A percentile compares a stretch with the other conserved stretches of the same genome.
phyloP scores from a whole-genome alignment of 768 basidiomycete species.

The Boletus patriciae region DNA sequence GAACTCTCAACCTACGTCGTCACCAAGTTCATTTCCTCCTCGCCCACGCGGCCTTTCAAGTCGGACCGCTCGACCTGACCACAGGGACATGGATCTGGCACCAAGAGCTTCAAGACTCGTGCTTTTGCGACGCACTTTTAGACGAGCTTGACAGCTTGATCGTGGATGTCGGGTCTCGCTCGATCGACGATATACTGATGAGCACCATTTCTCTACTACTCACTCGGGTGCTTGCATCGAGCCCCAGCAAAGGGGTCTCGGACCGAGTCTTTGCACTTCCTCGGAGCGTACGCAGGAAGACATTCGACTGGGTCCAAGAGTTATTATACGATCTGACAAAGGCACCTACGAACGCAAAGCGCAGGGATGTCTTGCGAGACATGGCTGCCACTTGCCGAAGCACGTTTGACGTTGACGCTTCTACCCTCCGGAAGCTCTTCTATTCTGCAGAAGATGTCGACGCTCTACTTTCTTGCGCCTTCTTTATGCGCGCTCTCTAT shows the following conservation, averaged over 20 bases:
- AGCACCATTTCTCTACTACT: not conserved
- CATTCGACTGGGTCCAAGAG: not conserved
- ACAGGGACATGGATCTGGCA: no score
- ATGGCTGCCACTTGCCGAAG: not conserved
- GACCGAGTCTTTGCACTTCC: not conserved
- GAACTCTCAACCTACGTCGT: not conserved
- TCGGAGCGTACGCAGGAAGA: not conserved
- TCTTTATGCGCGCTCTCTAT: not conserved
- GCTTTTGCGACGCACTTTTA: not conserved
- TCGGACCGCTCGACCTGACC: constrained; percentile 33
- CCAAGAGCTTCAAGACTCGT: not conserved
- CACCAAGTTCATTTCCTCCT: not conserved
- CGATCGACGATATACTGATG: not conserved
- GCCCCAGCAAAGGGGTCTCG: not conserved
- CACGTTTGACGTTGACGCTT: not conserved
- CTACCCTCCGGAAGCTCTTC: not conserved
- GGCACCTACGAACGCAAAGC: not conserved
- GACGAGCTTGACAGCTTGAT: not conserved
- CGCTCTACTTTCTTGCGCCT: not conserved
- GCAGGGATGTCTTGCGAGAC: not conserved
- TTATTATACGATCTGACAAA: not conserved
- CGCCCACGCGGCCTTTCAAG: not conserved
- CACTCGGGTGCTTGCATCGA: no score
- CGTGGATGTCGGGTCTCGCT: not conserved
- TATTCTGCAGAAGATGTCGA: not conserved